Base-by-base conservation (phyloP, 257 asterid species). In the Lycium barbarum region DNA sequence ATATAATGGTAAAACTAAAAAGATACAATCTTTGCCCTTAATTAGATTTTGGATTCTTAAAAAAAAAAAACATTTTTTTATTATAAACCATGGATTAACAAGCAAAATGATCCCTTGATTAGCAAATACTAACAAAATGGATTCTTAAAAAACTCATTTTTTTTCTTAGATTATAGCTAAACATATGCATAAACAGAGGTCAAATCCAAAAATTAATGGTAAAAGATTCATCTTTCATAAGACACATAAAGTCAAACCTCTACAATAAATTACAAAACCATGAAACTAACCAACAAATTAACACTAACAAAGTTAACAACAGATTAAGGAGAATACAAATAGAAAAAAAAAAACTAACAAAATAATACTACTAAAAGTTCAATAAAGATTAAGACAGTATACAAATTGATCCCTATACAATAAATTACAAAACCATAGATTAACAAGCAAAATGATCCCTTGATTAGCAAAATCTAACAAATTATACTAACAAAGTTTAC, bases 181-280 rank as follows among this genome's bases (percentile, higher is more conserved):
- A 7, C 80, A 73, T 45, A 43, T 73, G 35, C 81, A 73, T 47
- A 73, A 47, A 4, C 43, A 73, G 40, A 74, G 12, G 12, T 49
- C 62, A 74, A 73, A 49, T 49, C 45, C 81, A 47, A 33, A 47
- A 22, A 20, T 14, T 49, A 74, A 74, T 49, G 62, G 12, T 11
- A 74, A 73, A 74, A 49, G 26, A 33, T 49, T 6, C 4, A 66
- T 66, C 43, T 66, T 33, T 66, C 22, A 3, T 14, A 36, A 67
- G 49, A 83, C 43, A 71, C 86, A 85, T 84, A 68, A 87, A 51
- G 85, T 82, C 57, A 79, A 85, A 76, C 87, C 87, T 87, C 76
- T 2, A 13, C 58, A 86, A 66, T 71, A 26, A 83, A 83, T 3
- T 81, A 54, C 57, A 36, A 40, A 14, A 3, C 49, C 57, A 73